These are phyloP conservation scores for Nicotiana tomentosiformis DNA, from an alignment of 257 asterid species.

Conservation along the genomic window DNA sequence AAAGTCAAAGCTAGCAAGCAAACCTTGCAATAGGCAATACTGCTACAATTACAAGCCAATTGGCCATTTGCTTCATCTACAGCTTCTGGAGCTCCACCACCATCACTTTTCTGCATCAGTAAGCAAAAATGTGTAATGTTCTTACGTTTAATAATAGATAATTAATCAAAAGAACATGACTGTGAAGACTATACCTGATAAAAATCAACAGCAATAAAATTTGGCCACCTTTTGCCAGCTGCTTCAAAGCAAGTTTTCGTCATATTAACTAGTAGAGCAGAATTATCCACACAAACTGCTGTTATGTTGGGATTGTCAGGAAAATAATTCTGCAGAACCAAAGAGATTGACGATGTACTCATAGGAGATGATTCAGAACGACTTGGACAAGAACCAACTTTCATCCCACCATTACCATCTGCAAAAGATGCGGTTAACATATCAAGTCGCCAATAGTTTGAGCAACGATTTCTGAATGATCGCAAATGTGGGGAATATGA, in stretches of 20 bases:
- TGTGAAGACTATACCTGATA: slow-evolving; percentile 38
- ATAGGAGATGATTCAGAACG: slow-evolving; percentile 72
- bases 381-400: slow-evolving; percentile 47
- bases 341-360: slow-evolving; percentile 51
- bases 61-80: slow-evolving; percentile 89
- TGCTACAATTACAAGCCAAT: slow-evolving; percentile 74
- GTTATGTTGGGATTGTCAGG: slow-evolving; percentile 57
- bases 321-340: slow-evolving; percentile 72
- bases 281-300: slow-evolving; percentile 67
- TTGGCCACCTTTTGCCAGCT: slow-evolving; percentile 79
- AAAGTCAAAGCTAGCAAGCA: neutral
- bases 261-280: slow-evolving; percentile 48
- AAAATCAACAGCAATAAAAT: slow-evolving; percentile 85
- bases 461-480: neutral
- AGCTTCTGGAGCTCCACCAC: slow-evolving; percentile 90
- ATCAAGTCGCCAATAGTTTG: neutral
- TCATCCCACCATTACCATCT: slow-evolving; percentile 85
- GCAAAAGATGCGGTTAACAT: slow-evolving; percentile 18
- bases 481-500: neutral
- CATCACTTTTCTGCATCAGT: slow-evolving; percentile 63
- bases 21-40: slow-evolving; percentile 85
- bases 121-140: neutral
- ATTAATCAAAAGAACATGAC: neutral
- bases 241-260: slow-evolving; percentile 57
- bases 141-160: neutral